These are phyloP conservation scores for Ampelomyces quisqualis DNA, from an alignment of 2,329 filamentous ascomycete genomes.

Conservation along the genomic window DNA sequence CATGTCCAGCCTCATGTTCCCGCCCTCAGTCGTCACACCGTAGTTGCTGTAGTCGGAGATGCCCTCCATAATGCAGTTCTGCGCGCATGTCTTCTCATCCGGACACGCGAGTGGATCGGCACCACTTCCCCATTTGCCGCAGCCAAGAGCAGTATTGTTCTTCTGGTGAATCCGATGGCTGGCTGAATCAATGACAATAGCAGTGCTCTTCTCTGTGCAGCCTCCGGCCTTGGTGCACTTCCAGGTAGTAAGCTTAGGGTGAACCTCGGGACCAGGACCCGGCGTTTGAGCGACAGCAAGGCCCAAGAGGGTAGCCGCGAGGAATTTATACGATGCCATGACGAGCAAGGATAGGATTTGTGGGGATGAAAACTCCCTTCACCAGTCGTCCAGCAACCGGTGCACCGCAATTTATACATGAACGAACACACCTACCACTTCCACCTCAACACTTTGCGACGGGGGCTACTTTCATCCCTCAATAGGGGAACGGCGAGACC, in stretches of 20 bases:
- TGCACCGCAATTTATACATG: conserved; percentile 10
- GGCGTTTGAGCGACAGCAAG: conserved; percentile 35
- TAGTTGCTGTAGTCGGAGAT: conserved; percentile 56
- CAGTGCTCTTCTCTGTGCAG: conserved; percentile 51
- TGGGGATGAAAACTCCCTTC: background rate
- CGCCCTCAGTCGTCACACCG: conserved; percentile 54
- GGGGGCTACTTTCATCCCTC: background rate
- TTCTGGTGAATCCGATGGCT: conserved; percentile 50
- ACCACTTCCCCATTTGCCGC: conserved; percentile 33
- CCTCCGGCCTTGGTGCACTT: conserved; percentile 55
- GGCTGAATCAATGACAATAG: conserved; percentile 54
- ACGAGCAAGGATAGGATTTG: background rate
- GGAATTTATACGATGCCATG: conserved; percentile 30
- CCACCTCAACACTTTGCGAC: background rate
- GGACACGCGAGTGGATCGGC: conserved; percentile 51
- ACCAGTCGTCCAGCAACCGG: too few relatives aligned
- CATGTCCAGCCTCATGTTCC: conserved; percentile 51
- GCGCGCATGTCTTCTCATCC: conserved; percentile 52
- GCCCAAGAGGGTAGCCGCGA: conserved; percentile 30
- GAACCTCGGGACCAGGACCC: conserved; percentile 46
- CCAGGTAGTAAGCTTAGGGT: conserved; percentile 55
- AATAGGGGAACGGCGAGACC: conserved; percentile 3
- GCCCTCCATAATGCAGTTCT: conserved; percentile 59
- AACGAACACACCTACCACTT: background rate
- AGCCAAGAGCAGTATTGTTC: conserved; percentile 34